Evolutionary conservation across 371 early-diverging fungal genomes (phyloP).

Genomic region (Rhizopus arrhizus): DNA sequence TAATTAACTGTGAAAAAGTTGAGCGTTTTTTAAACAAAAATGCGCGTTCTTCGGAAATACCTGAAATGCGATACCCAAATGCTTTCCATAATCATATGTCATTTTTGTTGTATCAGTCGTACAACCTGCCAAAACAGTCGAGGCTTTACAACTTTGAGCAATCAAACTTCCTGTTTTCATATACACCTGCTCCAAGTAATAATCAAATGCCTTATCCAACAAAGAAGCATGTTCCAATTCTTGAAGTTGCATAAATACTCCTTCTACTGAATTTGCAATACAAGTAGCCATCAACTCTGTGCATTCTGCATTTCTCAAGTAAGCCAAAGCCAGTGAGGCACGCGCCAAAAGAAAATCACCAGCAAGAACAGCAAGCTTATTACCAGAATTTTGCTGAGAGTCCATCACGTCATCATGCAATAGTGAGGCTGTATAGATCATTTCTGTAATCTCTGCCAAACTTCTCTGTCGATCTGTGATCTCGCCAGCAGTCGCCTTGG

Average conservation of each 20-base stretch:
- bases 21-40: not conserved
- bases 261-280: constrained; percentile 92
- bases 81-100: constrained; percentile 83
- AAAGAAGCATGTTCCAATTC: constrained; percentile 54
- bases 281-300: constrained; percentile 92
- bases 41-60: constrained; percentile 20
- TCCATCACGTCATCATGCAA: constrained; percentile 96
- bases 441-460: constrained; percentile 93
- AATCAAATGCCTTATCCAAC: constrained; percentile 48
- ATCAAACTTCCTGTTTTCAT: constrained; percentile 95
- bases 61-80: constrained; percentile 94
- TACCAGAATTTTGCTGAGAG: constrained; percentile 88
- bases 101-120: constrained; percentile 70
- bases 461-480: constrained; percentile 82
- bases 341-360: constrained; percentile 94
- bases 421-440: constrained; percentile 96
- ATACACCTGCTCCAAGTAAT: constrained; percentile 93
- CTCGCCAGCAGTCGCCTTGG: constrained; percentile 91
- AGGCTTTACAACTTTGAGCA: constrained; percentile 89
- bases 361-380: constrained; percentile 95
- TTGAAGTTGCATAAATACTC: constrained; percentile 95
- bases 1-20: constrained; percentile 65
- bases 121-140: constrained; percentile 85
- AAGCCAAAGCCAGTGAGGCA: constrained; percentile 88
- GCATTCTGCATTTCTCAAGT: constrained; percentile 85